These are phyloP conservation scores for Pleurotus sapidus DNA, from an alignment of 768 basidiomycete genomes.

Conservation along the genomic window DNA sequence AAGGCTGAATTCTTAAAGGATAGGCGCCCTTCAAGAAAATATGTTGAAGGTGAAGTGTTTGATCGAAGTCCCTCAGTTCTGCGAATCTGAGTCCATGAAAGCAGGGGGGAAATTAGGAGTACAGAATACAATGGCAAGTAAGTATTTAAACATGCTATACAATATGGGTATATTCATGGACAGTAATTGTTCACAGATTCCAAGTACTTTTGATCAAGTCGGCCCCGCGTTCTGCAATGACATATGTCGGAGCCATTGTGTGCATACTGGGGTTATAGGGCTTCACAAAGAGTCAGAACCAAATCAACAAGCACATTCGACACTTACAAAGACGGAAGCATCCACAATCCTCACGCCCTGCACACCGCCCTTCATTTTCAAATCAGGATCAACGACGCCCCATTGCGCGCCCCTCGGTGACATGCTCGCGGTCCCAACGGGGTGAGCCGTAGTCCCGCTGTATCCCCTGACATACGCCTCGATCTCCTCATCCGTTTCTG, in stretches of 20 bases:
- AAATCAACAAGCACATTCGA: background rate
- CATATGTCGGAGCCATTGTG: background rate
- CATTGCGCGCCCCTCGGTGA: constrained; percentile 19
- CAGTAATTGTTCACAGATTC: background rate
- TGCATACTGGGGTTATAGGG: background rate
- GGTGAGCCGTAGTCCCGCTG: constrained; percentile 15
- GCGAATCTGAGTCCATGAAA: too few species aligned
- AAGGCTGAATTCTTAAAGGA: too few species aligned
- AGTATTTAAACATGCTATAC: too few species aligned
- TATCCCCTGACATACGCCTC: too few species aligned
- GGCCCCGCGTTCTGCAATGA: background rate
- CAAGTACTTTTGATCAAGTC: background rate
- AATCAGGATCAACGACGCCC: constrained; percentile 32
- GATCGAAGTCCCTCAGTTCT: too few species aligned
- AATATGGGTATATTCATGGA: too few species aligned
- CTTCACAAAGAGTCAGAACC: background rate
- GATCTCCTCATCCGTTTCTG: too few species aligned
- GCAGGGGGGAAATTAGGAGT: too few species aligned
- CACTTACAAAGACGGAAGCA: constrained; percentile 33
- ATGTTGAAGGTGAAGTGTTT: too few species aligned
- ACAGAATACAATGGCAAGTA: too few species aligned
- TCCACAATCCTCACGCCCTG: constrained; percentile 34
- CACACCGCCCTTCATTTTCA: constrained; percentile 25
- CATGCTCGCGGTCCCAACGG: constrained; percentile 27
- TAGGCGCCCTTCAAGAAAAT: too few species aligned